Conservation (phyloP, 2,329 filamentous ascomycete species). For the Aspergillus fumigatiaffinis region DNA sequence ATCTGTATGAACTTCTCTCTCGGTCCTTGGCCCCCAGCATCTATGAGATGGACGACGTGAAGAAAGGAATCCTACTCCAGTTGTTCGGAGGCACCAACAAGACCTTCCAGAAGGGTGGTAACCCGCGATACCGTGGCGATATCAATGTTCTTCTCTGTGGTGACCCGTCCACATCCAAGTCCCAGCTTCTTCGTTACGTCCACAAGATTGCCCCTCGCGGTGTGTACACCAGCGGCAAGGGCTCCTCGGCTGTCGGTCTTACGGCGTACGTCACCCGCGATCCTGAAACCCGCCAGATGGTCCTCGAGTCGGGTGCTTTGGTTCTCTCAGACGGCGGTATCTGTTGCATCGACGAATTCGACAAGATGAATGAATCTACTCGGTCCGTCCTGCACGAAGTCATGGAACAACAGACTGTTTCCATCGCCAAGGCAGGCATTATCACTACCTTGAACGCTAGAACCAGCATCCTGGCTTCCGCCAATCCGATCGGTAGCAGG, state of each 20-base stretch:
- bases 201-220: conserved; percentile 95
- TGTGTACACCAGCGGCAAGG: conserved; percentile 73
- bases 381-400: conserved; percentile 74
- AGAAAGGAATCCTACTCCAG: conserved; percentile 95
- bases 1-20: conserved; percentile 89
- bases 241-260: conserved; percentile 70
- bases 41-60: conserved; percentile 97
- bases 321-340: conserved; percentile 72
- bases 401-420: conserved; percentile 77
- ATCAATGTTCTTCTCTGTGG: conserved; percentile 96
- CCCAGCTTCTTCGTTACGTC: conserved; percentile 87
- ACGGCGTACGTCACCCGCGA: conserved; percentile 75
- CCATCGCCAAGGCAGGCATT: conserved; percentile 73
- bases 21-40: conserved; percentile 90
- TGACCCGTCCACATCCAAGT: conserved; percentile 95
- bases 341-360: conserved; percentile 76
- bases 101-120: conserved; percentile 92
- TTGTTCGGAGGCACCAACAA: conserved; percentile 98
- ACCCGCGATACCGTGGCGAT: conserved; percentile 91
- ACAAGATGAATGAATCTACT: conserved; percentile 74
- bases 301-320: conserved; percentile 70
- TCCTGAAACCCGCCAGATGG: conserved; percentile 67
- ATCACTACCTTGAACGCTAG: conserved; percentile 89
- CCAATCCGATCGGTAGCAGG: conserved; percentile 95
- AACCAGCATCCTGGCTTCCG: conserved; percentile 92